phyloP scores from a whole-genome alignment of 108 stramenopile genomes.

The Chaetoceros tenuissimus region DNA sequence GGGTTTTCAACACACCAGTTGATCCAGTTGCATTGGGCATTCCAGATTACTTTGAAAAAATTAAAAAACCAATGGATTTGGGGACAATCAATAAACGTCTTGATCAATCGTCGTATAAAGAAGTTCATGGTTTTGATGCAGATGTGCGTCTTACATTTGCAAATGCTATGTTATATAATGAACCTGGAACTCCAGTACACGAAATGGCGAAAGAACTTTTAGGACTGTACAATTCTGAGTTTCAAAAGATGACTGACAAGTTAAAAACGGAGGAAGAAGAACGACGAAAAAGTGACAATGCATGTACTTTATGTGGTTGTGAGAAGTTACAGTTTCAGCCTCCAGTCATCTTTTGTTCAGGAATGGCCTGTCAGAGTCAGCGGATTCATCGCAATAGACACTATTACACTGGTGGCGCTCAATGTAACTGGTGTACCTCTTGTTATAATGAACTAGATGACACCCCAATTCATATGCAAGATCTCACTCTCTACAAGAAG shows the following conservation, averaged over 20 bases:
- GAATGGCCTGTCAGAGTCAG: conserved; percentile 82
- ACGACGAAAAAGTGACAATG: conserved; percentile 72
- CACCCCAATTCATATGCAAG: conserved; percentile 79
- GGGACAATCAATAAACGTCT: conserved; percentile 84
- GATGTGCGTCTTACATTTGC: conserved; percentile 91
- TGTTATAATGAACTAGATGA: conserved; percentile 90
- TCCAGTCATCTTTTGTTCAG: conserved; percentile 96
- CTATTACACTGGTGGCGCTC: conserved; percentile 89
- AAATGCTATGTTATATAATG: conserved; percentile 96
- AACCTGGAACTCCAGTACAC: conserved; percentile 81
- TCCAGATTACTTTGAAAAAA: conserved; percentile 88
- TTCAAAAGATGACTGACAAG: conserved; percentile 61
- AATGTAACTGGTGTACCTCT: conserved; percentile 90
- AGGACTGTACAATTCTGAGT: conserved; percentile 65
- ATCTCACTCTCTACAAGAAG: conserved; percentile 72
- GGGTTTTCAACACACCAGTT: conserved; percentile 91
- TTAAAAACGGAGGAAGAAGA: conserved; percentile 78
- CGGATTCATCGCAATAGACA: conserved; percentile 91
- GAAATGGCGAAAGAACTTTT: conserved; percentile 88
- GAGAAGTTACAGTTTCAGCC: conserved; percentile 93
- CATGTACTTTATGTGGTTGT: conserved; percentile 89
- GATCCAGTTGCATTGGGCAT: conserved; percentile 87
- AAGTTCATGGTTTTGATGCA: conserved; percentile 71
- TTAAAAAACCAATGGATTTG: conserved; percentile 96
- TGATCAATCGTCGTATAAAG: conserved; percentile 73